Percentiles rank a stretch among this genome's conserved stretches.
These are phyloP conservation scores for Botrytis tulipae DNA, from an alignment of 2,329 filamentous ascomycete species.

Conservation along the genomic window DNA sequence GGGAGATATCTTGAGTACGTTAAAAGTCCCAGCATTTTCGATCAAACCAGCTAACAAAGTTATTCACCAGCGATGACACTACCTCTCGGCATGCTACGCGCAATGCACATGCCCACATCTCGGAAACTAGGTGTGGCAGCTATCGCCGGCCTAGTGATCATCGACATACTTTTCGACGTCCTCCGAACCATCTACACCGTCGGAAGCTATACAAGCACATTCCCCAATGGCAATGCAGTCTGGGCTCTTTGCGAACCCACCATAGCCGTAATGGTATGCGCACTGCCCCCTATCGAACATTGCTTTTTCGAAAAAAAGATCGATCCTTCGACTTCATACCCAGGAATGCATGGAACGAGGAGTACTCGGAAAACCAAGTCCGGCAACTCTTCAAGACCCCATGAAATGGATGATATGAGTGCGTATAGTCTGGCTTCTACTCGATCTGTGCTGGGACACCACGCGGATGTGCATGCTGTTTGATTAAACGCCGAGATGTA, in stretches of 20 bases:
- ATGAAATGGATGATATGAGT: slow-evolving; percentile 59
- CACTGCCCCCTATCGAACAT: slow-evolving; percentile 16
- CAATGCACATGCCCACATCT: slow-evolving; percentile 4
- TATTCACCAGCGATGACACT: background rate
- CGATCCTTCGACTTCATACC: slow-evolving; percentile 7
- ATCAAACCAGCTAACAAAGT: background rate
- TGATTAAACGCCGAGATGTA: background rate
- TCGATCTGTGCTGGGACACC: slow-evolving; percentile 21
- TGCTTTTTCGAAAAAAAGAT: slow-evolving; percentile 14
- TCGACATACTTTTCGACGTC: slow-evolving; percentile 19
- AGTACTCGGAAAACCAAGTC: background rate
- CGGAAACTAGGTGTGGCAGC: slow-evolving; percentile 7
- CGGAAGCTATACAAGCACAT: background rate
- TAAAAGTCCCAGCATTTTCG: background rate
- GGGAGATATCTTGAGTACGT: slow-evolving; percentile 14
- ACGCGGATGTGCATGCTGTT: background rate
- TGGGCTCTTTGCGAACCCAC: slow-evolving; percentile 16
- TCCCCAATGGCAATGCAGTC: slow-evolving; percentile 13
- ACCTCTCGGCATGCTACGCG: slow-evolving; percentile 9
- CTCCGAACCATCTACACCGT: slow-evolving; percentile 16
- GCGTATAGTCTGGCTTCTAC: slow-evolving; percentile 44
- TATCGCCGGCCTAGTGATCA: slow-evolving; percentile 10
- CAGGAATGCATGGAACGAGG: slow-evolving; percentile 6
- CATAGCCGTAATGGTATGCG: slow-evolving; percentile 19
- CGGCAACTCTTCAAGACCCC: background rate